Evolutionary conservation across 2,329 filamentous ascomycete genomes (phyloP).

Genomic region (Colletotrichum ledebouriae): DNA sequence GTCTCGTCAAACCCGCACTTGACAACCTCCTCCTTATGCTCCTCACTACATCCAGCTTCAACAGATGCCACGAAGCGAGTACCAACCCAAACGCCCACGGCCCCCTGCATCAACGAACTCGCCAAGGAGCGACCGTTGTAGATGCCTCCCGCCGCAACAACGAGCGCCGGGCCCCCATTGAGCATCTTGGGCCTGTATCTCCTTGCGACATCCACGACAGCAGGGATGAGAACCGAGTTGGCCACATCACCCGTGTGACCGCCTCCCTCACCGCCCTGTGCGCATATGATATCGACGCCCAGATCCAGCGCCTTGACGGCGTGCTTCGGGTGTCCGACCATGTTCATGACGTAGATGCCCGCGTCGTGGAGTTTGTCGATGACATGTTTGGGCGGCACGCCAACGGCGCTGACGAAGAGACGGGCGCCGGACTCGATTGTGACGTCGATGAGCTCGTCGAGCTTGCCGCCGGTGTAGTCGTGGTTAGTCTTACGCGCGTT

Average conservation of each 20-base stretch:
- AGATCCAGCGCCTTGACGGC: slow-evolving; percentile 88
- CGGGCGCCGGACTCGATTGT: slow-evolving; percentile 86
- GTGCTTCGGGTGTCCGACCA: slow-evolving; percentile 94
- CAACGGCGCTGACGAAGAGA: slow-evolving; percentile 90
- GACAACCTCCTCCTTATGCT: slow-evolving; percentile 89
- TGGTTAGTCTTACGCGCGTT: slow-evolving; percentile 91
- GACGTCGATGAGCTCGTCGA: slow-evolving; percentile 89
- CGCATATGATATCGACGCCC: slow-evolving; percentile 91
- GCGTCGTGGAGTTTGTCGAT: slow-evolving; percentile 83
- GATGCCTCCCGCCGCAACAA: slow-evolving; percentile 91
- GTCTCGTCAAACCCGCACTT: slow-evolving; percentile 85
- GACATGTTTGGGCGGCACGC: slow-evolving; percentile 81
- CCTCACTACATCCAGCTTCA: slow-evolving; percentile 84
- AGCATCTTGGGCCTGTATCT: slow-evolving; percentile 78
- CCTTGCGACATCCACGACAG: slow-evolving; percentile 85
- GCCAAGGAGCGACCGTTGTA: slow-evolving; percentile 86
- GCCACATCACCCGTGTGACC: slow-evolving; percentile 93
- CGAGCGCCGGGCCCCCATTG: slow-evolving; percentile 78
- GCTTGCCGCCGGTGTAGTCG: slow-evolving; percentile 91
- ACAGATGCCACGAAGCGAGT: slow-evolving; percentile 88
- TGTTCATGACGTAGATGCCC: slow-evolving; percentile 93
- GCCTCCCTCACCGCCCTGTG: slow-evolving; percentile 93
- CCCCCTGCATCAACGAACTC: slow-evolving; percentile 87
- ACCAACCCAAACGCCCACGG: slow-evolving; percentile 92
- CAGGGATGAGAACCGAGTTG: slow-evolving; percentile 87